Percentiles rank a stretch among this genome's conserved stretches.
phyloP scores from a whole-genome alignment of 352 stramenopile genomes.

The Globisporangium perplexum region DNA sequence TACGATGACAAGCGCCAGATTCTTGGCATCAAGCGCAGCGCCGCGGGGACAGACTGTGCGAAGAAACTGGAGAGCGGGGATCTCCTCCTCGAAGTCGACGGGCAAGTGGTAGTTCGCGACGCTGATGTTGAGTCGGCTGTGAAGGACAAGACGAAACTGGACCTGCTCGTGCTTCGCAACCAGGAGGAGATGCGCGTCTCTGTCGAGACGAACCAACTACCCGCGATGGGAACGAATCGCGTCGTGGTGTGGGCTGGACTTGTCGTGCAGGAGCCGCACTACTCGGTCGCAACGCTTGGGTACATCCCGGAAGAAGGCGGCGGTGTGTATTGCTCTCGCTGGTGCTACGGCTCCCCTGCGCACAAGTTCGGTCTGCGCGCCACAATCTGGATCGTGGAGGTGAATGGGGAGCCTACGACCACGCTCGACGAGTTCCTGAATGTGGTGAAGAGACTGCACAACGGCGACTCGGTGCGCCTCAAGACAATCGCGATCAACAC shows the following conservation, averaged over 20 bases:
- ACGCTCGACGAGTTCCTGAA: slow-evolving; percentile 83
- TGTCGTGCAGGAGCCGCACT: slow-evolving; percentile 89
- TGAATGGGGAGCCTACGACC: slow-evolving; percentile 79
- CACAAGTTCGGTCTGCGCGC: slow-evolving; percentile 89
- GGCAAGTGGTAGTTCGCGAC: slow-evolving; percentile 67
- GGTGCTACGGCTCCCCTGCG: slow-evolving; percentile 88
- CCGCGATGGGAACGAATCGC: slow-evolving; percentile 80
- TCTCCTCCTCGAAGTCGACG: slow-evolving; percentile 81
- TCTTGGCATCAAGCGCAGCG: slow-evolving; percentile 77
- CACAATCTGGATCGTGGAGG: slow-evolving; percentile 89
- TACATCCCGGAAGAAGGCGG: slow-evolving; percentile 85
- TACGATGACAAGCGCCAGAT: slow-evolving; percentile 86
- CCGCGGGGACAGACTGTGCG: slow-evolving; percentile 57
- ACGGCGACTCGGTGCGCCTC: slow-evolving; percentile 81
- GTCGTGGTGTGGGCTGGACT: slow-evolving; percentile 89
- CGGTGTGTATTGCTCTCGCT: slow-evolving; percentile 86
- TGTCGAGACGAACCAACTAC: slow-evolving; percentile 57
- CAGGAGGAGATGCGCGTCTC: slow-evolving; percentile 58
- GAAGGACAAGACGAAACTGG: slow-evolving; percentile 43
- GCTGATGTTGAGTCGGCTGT: slow-evolving; percentile 67
- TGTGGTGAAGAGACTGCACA: slow-evolving; percentile 74
- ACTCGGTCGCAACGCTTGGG: slow-evolving; percentile 72
- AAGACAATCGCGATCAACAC: slow-evolving; percentile 90
- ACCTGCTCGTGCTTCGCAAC: slow-evolving; percentile 69
- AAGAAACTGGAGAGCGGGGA: slow-evolving; percentile 76